Evolutionary conservation across 140 eudicot genomes (phyloP), one percentile per base, ranked within the genome.

Genomic region (Erigeron philadelphicus): DNA sequence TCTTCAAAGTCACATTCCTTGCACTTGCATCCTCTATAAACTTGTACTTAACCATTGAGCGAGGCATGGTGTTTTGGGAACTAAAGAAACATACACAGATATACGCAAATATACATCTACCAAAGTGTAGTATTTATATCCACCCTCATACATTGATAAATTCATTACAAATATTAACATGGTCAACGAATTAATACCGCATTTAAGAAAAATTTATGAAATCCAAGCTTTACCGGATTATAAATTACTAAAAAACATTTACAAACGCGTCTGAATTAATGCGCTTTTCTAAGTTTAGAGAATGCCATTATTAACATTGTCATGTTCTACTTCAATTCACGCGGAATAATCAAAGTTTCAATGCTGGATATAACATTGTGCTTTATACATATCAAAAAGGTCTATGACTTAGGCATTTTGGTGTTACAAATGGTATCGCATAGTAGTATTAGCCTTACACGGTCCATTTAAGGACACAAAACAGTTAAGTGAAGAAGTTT

Each of bases 1-100:
- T 84, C 21, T 61, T 70, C 25, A 75, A 59, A 40, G 82, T 72
- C 19, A 38, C 67, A 38, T 72, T 75, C 66, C 89, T 70, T 1
- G 59, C 55, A 1, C 70, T 61, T 8, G 64, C 82, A 49, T 84
- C 70, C 12, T 58, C 75, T 38, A 81, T 55, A 9, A 72, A 78
- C 41, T 78, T 76, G 64, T 71, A 72, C 67, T 52, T 84, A 8
- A 81, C 70, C 56, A 58, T 45, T 61, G 84, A 75, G 11, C 89
- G 80, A 47, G 81, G 72, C 89, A 84, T 84, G 41, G 64, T 75
- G 64, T 46, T 68, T 54, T 31, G 42, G 38, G 70, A 40, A 56
- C n/a, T 9, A 4, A 47, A 62, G 42, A 35, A 18, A 71, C 18
- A 59, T 46, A 65, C 5, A 45, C 59, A 3, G 3, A 10, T 56